Conservation (phyloP, 305 asterid species). For the Withania somnifera region DNA sequence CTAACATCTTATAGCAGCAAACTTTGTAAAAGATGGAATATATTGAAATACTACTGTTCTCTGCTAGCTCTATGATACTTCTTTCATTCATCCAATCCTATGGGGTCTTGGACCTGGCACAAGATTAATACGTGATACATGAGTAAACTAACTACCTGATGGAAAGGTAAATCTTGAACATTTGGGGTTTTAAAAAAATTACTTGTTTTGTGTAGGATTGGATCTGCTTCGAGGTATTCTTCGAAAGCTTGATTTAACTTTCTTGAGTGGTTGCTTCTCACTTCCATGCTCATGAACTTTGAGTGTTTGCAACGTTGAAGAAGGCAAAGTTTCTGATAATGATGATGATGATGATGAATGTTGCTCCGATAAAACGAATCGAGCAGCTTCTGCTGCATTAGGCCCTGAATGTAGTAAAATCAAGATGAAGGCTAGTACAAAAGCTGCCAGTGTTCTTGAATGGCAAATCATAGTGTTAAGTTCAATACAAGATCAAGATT, state of each 20-base stretch:
- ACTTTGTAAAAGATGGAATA: background rate
- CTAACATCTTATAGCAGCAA: background rate
- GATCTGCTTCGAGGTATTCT: slow-evolving; percentile 2
- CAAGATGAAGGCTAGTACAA: background rate
- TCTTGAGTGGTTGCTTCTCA: background rate
- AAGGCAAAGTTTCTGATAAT: background rate
- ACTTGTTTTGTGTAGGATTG: background rate
- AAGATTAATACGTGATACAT: background rate
- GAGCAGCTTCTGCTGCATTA: background rate
- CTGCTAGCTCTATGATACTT: background rate
- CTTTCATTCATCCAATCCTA: background rate
- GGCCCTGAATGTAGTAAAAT: background rate
- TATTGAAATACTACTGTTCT: background rate
- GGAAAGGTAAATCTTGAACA: background rate
- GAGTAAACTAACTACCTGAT: background rate
- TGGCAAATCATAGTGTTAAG: background rate
- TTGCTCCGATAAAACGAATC: background rate
- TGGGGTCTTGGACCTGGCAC: background rate
- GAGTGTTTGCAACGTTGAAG: background rate
- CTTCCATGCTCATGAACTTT: background rate
- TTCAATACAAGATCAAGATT: background rate
- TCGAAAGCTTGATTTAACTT: background rate
- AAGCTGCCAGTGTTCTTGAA: background rate
- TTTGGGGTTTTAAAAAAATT: background rate
- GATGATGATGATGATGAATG: background rate